phyloP scores from a whole-genome alignment of 495 filamentous ascomycete species.

The Penicillium canariense region DNA sequence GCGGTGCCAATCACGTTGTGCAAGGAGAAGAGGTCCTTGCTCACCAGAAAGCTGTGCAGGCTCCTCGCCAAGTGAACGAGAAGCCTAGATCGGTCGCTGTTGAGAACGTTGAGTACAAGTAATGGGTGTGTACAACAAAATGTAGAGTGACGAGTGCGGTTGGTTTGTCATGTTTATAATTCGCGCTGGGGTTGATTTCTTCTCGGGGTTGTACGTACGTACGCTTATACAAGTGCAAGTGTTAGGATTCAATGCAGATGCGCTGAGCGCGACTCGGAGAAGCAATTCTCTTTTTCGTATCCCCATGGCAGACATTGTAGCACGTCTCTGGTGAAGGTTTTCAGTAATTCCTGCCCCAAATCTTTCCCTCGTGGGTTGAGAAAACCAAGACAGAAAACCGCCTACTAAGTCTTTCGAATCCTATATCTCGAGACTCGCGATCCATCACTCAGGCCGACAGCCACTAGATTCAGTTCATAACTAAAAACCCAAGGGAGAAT shows the following conservation, averaged over 20 bases:
- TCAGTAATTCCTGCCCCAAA: neutral
- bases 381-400: neutral
- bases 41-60: constrained; percentile 26
- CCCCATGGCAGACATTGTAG: no score
- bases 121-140: neutral
- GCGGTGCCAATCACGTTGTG: constrained; percentile 56
- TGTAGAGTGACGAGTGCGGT: neutral
- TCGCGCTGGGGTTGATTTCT: neutral
- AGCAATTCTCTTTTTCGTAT: neutral
- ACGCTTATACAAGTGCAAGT: neutral
- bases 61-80: constrained; percentile 16
- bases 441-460: constrained; percentile 22
- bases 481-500: constrained; percentile 27
- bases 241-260: constrained; percentile 7
- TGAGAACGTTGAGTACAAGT: constrained; percentile 26
- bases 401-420: neutral
- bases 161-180: neutral
- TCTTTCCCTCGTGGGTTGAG: no score
- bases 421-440: constrained; percentile 25
- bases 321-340: no score
- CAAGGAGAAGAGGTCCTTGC: constrained; percentile 46
- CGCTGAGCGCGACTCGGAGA: neutral
- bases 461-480: constrained; percentile 18
- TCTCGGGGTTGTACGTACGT: neutral
- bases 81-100: constrained; percentile 28